Evolutionary conservation across 371 early-diverging fungal genomes (phyloP), one percentile per base, ranked within the genome.

Genomic region (Coemansia sp.): DNA sequence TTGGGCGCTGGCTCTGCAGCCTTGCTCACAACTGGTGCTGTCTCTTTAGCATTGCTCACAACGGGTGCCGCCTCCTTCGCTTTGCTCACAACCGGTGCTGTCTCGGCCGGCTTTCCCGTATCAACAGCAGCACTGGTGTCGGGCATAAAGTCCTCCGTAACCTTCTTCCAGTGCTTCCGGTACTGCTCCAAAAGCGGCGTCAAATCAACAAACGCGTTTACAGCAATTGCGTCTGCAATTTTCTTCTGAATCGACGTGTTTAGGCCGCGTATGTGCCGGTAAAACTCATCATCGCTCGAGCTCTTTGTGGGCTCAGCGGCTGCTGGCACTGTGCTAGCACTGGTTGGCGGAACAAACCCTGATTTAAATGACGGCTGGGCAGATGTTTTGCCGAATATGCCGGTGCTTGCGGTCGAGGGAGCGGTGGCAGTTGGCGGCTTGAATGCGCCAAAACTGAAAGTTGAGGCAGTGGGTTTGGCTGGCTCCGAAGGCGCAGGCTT

Each of bases 151-250:
- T 18, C 25, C 25, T 59, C 40, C 9, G 50, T 62, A 9, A 77
- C 59, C 37, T 54, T 25, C 11, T 58, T 40, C 74, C 78, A 73
- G 47, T 78, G 78, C 3, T 11, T 33, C 5, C 28, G 20, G 42
- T 78, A 78, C 67, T 78, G 73, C 26, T 62, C 56, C 25, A 78
- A 64, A 26, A 78, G 52, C 23, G 78, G 78, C 3, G 65, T 66
- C 25, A 78, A 61, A 26, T 78, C 66, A 16, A 67, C 78, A 71
- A 78, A 78, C 14, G 70, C 64, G n/a, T 78, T 73, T 20, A 23
- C 52, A 0, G 44, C 40, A 14, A 78, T 37, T 2, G 78, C 78
- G 40, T 65, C 70, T 16, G 12, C 25, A 20, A 78, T 69, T 48
- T 69, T 65, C 40, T 64, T 73, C 37, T 73, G 65, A 44, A 78